Evolutionary conservation across 139 green algal genomes (phyloP).

Genomic region (Axilococcus clingmanii): DNA sequence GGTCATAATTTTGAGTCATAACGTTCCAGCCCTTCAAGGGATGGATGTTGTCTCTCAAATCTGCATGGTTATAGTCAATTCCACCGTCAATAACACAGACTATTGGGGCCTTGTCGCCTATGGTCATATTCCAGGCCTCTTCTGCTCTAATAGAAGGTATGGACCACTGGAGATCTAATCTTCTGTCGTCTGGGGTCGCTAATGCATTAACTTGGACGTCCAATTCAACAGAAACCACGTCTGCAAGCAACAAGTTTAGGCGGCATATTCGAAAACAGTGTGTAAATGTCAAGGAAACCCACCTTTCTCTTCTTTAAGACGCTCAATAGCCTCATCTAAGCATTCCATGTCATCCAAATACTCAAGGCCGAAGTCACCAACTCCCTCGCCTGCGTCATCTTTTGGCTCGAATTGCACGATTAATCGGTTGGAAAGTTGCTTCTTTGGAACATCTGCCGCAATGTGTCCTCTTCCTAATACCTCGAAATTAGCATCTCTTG

Average conservation of each 20-base stretch:
- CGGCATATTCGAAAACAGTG: too few relatives aligned
- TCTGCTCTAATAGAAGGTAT: not conserved
- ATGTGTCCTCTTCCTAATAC: too few relatives aligned
- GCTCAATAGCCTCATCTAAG: not conserved
- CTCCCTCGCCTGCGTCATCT: not conserved
- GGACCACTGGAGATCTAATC: not conserved
- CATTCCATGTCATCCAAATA: not conserved
- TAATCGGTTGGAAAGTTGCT: not conserved
- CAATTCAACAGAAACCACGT: not conserved
- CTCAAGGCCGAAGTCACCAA: not conserved
- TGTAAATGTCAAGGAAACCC: too few relatives aligned
- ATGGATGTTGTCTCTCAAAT: constrained; percentile 5
- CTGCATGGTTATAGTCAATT: constrained; percentile 4
- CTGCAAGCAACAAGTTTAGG: too few relatives aligned
- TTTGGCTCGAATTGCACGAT: not conserved
- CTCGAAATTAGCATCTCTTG: too few relatives aligned
- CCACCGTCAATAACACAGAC: constrained; percentile 11
- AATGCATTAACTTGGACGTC: not conserved
- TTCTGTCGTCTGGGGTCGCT: not conserved
- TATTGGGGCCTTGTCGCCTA: not conserved
- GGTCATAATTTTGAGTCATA: not conserved
- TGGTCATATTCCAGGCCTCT: not conserved
- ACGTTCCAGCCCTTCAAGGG: too few relatives aligned
- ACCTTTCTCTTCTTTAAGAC: not conserved
- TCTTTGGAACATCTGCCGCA: too few relatives aligned